Percentiles rank a stretch among this genome's conserved stretches.
Evolutionary conservation across 1,139 yeast genomes (phyloP).

Genomic region (Candida pseudoviswanathii): DNA sequence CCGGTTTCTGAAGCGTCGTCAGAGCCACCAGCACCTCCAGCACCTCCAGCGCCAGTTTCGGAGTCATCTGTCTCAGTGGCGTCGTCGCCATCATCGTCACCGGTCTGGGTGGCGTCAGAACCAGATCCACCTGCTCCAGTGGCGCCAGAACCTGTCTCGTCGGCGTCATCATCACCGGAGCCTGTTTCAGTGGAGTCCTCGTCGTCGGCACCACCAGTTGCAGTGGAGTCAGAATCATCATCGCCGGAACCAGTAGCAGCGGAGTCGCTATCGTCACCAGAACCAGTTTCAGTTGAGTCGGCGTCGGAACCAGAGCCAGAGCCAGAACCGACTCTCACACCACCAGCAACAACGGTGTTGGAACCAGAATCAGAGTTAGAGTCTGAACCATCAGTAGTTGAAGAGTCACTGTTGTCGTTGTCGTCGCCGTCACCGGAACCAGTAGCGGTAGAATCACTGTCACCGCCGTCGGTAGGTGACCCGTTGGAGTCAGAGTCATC

Average conservation of each 20-base stretch:
- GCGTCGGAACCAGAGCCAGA: conserved; percentile 10
- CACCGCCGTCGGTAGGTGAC: background rate
- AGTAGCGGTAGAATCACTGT: conserved; percentile 1
- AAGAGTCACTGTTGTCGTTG: background rate
- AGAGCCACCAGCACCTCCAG: background rate
- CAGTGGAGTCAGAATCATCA: conserved; percentile 5
- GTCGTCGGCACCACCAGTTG: conserved; percentile 5
- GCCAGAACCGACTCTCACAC: conserved; percentile 1
- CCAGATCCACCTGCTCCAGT: conserved; percentile 3
- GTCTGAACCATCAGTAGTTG: too few species aligned
- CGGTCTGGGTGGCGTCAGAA: background rate
- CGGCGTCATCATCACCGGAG: background rate
- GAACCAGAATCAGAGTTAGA: conserved; percentile 8
- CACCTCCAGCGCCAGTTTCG: conserved; percentile 3
- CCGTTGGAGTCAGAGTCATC: conserved; percentile 13
- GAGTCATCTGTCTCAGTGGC: background rate
- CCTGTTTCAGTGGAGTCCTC: conserved; percentile 1
- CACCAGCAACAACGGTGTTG: conserved; percentile 4
- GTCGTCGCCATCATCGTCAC: background rate
- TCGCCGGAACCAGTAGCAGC: conserved; percentile 4
- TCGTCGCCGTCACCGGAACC: background rate
- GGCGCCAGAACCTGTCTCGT: background rate
- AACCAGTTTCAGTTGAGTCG: conserved; percentile 8
- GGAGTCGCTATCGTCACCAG: conserved; percentile 5
- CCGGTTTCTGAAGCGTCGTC: background rate